phyloP scores from a whole-genome alignment of 306 rosid genomes.

The Vigna nakashimae region DNA sequence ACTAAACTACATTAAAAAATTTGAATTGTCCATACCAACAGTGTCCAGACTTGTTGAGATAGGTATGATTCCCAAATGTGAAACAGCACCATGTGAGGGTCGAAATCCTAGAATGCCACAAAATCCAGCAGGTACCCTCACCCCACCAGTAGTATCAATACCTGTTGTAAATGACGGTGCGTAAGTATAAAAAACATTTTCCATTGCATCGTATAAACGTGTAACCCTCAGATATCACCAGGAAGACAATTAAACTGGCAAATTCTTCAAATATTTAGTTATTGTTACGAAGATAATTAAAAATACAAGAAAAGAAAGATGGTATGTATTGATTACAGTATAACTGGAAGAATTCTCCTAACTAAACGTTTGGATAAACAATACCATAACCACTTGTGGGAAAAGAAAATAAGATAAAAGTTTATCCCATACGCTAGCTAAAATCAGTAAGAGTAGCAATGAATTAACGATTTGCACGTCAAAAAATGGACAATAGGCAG shows the following conservation, averaged over 20 bases:
- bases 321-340: neutral
- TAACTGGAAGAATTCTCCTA: neutral
- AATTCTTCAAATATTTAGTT: neutral
- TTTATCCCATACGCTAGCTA: too few species aligned
- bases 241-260: neutral
- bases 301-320: neutral
- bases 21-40: conserved; percentile 65
- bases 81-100: conserved; percentile 90
- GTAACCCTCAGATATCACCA: neutral
- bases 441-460: neutral
- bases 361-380: neutral
- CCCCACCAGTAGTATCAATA: conserved; percentile 90
- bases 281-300: neutral
- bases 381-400: too few species aligned
- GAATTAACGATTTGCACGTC: neutral
- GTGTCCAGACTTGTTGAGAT: conserved; percentile 86
- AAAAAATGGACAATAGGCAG: neutral
- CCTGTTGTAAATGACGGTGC: conserved; percentile 57
- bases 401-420: too few species aligned
- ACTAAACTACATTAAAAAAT: conserved; percentile 24
- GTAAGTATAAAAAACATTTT: conserved; percentile 34
- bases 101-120: conserved; percentile 95
- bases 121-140: conserved; percentile 93
- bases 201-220: neutral
- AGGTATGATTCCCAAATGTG: conserved; percentile 76